phyloP scores from a whole-genome alignment of 192 early-diverging fungal genomes.

The Gamsiella multidivaricata region DNA sequence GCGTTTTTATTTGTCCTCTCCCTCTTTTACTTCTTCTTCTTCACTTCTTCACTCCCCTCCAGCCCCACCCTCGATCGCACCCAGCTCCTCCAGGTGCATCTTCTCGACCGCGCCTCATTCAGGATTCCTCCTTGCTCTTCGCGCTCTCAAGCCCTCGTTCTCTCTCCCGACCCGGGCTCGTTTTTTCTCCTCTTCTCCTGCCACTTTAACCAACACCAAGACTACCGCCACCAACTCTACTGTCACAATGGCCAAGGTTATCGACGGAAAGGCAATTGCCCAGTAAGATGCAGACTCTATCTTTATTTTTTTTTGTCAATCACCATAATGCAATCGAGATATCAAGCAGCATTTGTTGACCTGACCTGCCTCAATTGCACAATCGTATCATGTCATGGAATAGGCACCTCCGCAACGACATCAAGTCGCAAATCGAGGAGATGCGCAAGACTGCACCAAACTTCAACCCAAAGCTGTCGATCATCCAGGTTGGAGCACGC shows the following conservation, averaged over 20 bases:
- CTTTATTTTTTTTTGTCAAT: conserved; percentile 12
- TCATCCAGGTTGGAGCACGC: conserved; percentile 93
- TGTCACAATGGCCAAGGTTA: conserved; percentile 63
- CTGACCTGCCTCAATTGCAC: background rate
- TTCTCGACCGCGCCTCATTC: background rate
- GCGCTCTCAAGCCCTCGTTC: background rate
- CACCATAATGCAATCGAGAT: background rate
- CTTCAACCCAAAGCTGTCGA: conserved; percentile 87
- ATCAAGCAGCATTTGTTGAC: background rate
- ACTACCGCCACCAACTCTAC: background rate
- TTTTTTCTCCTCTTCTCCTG: conserved; percentile 10
- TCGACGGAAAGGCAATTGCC: conserved; percentile 85
- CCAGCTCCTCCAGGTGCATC: background rate
- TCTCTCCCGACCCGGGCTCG: background rate
- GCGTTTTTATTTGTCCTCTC: background rate
- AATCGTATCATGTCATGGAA: background rate
- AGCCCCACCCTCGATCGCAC: background rate
- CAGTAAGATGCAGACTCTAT: conserved; percentile 61
- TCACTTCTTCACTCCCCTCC: background rate
- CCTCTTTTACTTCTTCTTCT: background rate
- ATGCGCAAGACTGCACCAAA: conserved; percentile 69
- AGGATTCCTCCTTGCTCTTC: conserved; percentile 4
- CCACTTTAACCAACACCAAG: background rate
- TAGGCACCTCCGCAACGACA: conserved; percentile 76
- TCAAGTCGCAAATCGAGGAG: conserved; percentile 76